Evolutionary conservation across 2,329 filamentous ascomycete species (phyloP).

Genomic region (Monilinia polystroma): DNA sequence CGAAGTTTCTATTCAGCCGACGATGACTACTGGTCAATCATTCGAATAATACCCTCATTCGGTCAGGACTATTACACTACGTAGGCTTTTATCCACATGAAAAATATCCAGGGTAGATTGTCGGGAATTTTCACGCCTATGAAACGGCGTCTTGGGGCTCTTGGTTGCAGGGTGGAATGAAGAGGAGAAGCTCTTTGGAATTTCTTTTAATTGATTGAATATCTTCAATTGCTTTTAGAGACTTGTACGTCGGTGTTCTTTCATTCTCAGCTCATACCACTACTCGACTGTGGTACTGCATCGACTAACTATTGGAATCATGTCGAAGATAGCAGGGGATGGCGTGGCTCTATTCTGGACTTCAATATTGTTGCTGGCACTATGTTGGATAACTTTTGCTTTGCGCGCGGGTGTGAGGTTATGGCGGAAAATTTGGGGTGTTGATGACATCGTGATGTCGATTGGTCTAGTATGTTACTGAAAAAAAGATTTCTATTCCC

Average conservation of each 20-base stretch:
- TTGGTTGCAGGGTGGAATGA: background rate
- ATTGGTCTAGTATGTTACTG: constrained; percentile 34
- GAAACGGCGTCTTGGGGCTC: background rate
- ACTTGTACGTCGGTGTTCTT: background rate
- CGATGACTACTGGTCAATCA: too few relatives aligned
- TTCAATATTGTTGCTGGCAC: constrained; percentile 32
- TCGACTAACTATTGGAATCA: constrained; percentile 21
- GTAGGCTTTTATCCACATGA: too few relatives aligned
- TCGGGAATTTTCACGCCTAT: background rate
- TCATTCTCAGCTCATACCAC: background rate
- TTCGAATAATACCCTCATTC: too few relatives aligned
- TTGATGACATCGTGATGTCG: constrained; percentile 37
- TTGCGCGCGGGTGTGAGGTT: constrained; percentile 32
- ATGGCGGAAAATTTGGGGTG: constrained; percentile 36
- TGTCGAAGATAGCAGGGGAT: constrained; percentile 35
- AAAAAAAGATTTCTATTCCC: background rate
- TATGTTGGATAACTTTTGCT: constrained; percentile 35
- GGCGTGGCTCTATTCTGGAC: constrained; percentile 35
- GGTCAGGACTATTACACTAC: too few relatives aligned
- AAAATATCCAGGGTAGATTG: too few relatives aligned
- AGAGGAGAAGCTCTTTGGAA: background rate
- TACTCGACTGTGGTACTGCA: background rate
- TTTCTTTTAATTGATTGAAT: constrained; percentile 4
- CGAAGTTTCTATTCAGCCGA: too few relatives aligned
- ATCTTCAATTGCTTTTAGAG: background rate